Percentiles rank a stretch among this genome's conserved stretches.
phyloP scores from a whole-genome alignment of 108 stramenopile genomes.

The Nitzschia sp. region DNA sequence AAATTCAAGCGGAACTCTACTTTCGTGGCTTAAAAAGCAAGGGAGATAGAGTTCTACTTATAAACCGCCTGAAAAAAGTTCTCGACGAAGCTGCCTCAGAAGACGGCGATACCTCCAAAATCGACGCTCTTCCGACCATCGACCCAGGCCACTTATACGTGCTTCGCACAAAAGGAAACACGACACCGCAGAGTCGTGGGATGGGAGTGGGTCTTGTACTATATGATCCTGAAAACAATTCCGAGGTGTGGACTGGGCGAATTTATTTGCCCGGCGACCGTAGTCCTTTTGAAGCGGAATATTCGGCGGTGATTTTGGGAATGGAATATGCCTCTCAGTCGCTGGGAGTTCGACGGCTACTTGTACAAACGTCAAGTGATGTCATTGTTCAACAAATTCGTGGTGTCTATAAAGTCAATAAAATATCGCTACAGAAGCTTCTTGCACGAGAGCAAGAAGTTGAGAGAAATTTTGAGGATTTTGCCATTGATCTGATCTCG shows the following conservation, averaged over 20 bases:
- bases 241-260: slow-evolving; percentile 53
- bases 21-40: slow-evolving; percentile 9
- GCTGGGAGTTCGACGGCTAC: slow-evolving; percentile 39
- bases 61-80: slow-evolving; percentile 1
- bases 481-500: slow-evolving; percentile 6
- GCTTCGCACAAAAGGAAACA: slow-evolving; percentile 56
- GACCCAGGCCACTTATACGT: slow-evolving; percentile 27
- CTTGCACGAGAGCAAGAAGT: not conserved
- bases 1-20: not conserved
- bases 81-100: slow-evolving; percentile 6
- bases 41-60: slow-evolving; percentile 10
- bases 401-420: slow-evolving; percentile 50
- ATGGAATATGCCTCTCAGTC: slow-evolving; percentile 41
- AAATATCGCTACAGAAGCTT: slow-evolving; percentile 2
- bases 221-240: slow-evolving; percentile 47
- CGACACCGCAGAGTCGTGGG: slow-evolving; percentile 48
- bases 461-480: slow-evolving; percentile 11
- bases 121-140: not conserved
- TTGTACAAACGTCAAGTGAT: slow-evolving; percentile 52
- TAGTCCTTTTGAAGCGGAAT: slow-evolving; percentile 72
- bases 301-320: slow-evolving; percentile 26
- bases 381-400: slow-evolving; percentile 55
- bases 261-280: slow-evolving; percentile 43
- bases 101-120: not conserved
- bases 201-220: slow-evolving; percentile 61